Base-by-base conservation (phyloP, 2,329 filamentous ascomycete genomes). In the Pestalotiopsis sp. region DNA sequence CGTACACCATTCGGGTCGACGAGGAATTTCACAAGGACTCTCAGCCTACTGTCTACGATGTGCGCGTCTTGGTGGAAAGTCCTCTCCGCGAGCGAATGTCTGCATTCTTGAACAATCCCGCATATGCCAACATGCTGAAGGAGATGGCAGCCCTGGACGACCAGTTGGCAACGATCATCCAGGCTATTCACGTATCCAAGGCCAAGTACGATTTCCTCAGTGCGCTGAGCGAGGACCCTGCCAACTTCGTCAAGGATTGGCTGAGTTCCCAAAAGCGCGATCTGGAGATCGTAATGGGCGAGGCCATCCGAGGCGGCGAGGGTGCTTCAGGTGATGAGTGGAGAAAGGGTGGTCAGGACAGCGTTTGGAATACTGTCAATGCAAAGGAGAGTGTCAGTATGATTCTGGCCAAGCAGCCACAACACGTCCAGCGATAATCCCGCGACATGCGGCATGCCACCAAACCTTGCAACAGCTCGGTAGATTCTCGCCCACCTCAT, bases 1-100 rank as follows among this genome's bases (percentile, higher is more conserved):
- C 90, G 25, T 99, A 98, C 83, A 99, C 95, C 9, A 96, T 99
- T 78, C 93, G 95, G 69, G 92, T 98, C 56, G 96, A 99, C 79
- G 87, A 93, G 75, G 89, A 91, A 9, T 95, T 95, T 76, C 91
- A 95, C 77, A 90, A 89, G 73, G 83, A 90, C 68, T 91, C 93
- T 4, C 85, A 89, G 65, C 91, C 93, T 1, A 98, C 95, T 5
- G 86, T 98, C 74, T 98, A 98, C 83, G 95, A 98, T 80, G 87
- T 99, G 62, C 91, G 91, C 74, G 93, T 99, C 60, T 87, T 90
- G 1, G 87, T 97, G 17, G 93, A 97, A 74, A 94, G 97, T 77
- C 93, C 95, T 1, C 85, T 97, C 64, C 90, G 91, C 65, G 85
- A 87, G 41, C 89, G 88, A 74, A 87, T 94, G 79, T 80, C 88